These are phyloP conservation scores for Usnea hakonensis DNA, from an alignment of 495 filamentous ascomycete species.

Conservation along the genomic window DNA sequence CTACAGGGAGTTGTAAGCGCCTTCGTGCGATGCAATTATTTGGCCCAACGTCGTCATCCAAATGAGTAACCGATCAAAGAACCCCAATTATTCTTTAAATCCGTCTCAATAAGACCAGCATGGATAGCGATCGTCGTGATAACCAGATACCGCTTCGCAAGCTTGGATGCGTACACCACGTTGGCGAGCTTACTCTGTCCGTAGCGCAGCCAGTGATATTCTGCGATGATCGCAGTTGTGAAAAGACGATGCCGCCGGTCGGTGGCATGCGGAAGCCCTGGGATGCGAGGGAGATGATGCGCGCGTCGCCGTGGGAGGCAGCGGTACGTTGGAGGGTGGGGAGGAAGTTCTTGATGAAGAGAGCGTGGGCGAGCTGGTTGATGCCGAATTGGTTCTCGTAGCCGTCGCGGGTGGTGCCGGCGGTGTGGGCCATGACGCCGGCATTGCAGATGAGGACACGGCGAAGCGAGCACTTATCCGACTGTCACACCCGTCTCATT, in stretches of 20 bases:
- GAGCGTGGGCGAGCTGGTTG: conserved; percentile 22
- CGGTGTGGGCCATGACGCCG: conserved; percentile 25
- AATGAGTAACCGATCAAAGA: background rate
- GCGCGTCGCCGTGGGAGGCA: conserved; percentile 30
- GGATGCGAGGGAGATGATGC: conserved; percentile 37
- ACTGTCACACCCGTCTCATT: too few relatives aligned
- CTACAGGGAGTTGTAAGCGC: conserved; percentile 52
- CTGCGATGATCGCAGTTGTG: conserved; percentile 19
- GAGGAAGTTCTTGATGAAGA: conserved; percentile 19
- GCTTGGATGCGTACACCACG: conserved; percentile 35
- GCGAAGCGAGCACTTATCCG: too few relatives aligned
- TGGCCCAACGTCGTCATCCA: background rate
- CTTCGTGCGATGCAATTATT: conserved; percentile 26
- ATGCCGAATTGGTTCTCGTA: conserved; percentile 29
- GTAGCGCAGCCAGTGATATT: conserved; percentile 25
- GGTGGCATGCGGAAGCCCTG: conserved; percentile 28
- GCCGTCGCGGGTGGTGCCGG: conserved; percentile 24
- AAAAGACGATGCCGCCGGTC: conserved; percentile 8
- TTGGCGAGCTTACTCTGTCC: conserved; percentile 45
- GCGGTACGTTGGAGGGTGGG: conserved; percentile 12
- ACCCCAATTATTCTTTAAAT: conserved; percentile 30
- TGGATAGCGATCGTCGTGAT: conserved; percentile 38
- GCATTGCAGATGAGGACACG: conserved; percentile 20
- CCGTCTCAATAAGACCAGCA: conserved; percentile 48
- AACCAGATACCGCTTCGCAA: conserved; percentile 35